phyloP scores from a whole-genome alignment of 768 basidiomycete genomes.

The Boletales sp. region DNA sequence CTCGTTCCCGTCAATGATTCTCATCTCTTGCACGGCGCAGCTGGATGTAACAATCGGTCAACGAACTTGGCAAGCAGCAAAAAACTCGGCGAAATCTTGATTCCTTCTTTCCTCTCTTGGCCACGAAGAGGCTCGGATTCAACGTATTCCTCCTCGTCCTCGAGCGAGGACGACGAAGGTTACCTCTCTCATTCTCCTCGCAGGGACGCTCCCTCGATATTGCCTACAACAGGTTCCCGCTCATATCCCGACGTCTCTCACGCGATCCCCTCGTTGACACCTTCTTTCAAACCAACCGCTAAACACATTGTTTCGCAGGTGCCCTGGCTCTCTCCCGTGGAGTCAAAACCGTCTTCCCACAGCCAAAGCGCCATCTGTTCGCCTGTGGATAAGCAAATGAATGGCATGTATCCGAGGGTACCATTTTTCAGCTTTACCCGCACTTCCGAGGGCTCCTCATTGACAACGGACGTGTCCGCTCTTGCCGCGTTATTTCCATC shows the following conservation, averaged over 20 bases:
- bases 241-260: slow-evolving; percentile 42
- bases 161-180: slow-evolving; percentile 42
- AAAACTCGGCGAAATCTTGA: slow-evolving; percentile 10
- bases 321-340: slow-evolving; percentile 29
- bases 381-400: slow-evolving; percentile 13
- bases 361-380: slow-evolving; percentile 8
- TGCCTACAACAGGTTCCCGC: slow-evolving; percentile 36
- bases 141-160: slow-evolving; percentile 26
- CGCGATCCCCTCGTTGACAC: slow-evolving; percentile 24
- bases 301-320: slow-evolving; percentile 37
- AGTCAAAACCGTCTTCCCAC: slow-evolving; percentile 8
- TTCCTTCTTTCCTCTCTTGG: slow-evolving; percentile 23
- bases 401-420: slow-evolving; percentile 27
- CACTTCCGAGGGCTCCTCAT: slow-evolving; percentile 70
- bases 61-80: slow-evolving; percentile 3
- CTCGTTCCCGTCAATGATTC: slow-evolving; percentile 44
- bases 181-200: slow-evolving; percentile 60
- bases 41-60: slow-evolving; percentile 2
- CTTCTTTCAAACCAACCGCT: slow-evolving; percentile 35
- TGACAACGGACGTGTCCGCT: slow-evolving; percentile 66
- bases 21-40: slow-evolving; percentile 1
- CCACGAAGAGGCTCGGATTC: slow-evolving; percentile 20
- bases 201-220: slow-evolving; percentile 33
- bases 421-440: slow-evolving; percentile 81
- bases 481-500: slow-evolving; percentile 69